Evolutionary conservation across 2,329 filamentous ascomycete species (phyloP), one percentile per base, ranked within the genome.

Genomic region (Cercospora sp.): DNA sequence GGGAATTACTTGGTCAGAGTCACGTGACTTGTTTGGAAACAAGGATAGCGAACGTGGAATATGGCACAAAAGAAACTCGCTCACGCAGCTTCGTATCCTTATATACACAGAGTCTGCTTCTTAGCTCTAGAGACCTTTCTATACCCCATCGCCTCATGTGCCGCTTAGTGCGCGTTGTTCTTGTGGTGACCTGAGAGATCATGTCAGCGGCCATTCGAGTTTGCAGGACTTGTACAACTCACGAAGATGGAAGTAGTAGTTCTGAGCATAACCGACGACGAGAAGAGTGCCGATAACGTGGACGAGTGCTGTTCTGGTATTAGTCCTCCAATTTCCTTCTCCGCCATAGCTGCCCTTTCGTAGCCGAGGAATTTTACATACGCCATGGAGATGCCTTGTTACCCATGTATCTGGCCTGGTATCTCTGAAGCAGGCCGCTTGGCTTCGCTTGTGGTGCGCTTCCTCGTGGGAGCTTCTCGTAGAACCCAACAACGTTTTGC

Each of bases 191-290:
- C 95, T 99, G 76, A 68, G 55, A 23, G 13, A 33, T 20, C 20
- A n/a, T 59, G 26, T 65, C 39, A 68, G 63, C 16, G 10, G 31
- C 42, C 26, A 55, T n/a, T 20, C 13, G 16, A 36, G 31, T 18
- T 26, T 31, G 13, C 26, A 28, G 12, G 8, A n/a, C 16, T 12
- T 2, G 10, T 8, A 9, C 7, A 31, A 89, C 92, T 83, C 90
- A 99, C 95, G 93, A 79, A 99, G 88, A 85, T 99, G 96, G 92
- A 96, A 98, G 89, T 99, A 98, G 90, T 99, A 99, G 86, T 97
- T 94, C 85, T 98, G 93, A 77, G 91, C 91, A 83, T 99, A 99
- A 78, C 95, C 94, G 75, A 98, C 80, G 74, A 88, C 83, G 73
- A 97, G 84, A 71, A 99, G 84, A 79, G 88, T 85, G 75, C 87